Percentiles rank a stretch among this genome's conserved stretches.
Conservation (phyloP, 805 yeast genomes). For the Candida sithepensis region DNA sequence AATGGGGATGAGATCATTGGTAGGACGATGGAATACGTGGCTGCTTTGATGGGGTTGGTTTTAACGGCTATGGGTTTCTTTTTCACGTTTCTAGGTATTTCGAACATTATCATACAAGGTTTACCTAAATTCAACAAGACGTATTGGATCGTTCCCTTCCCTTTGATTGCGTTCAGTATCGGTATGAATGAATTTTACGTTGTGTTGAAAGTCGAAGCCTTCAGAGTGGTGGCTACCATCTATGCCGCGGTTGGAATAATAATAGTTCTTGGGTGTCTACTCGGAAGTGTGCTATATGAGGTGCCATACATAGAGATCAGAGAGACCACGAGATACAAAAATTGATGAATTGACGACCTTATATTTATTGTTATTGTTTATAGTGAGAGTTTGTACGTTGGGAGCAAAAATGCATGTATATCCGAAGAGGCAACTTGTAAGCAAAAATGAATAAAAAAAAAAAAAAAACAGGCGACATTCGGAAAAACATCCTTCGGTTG, state of each 20-base stretch:
- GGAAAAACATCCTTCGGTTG: no score
- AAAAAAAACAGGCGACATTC: no score
- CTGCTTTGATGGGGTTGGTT: conserved; percentile 12
- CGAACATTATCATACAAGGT: conserved; percentile 31
- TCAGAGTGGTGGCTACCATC: conserved; percentile 58
- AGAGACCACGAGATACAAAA: neutral
- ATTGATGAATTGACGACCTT: no score
- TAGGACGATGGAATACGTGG: conserved; percentile 7
- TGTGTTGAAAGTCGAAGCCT: conserved; percentile 45
- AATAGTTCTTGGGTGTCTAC: conserved; percentile 36
- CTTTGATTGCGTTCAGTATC: conserved; percentile 72
- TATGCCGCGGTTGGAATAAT: conserved; percentile 53
- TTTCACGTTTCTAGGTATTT: conserved; percentile 41
- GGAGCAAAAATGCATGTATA: no score
- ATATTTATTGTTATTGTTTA: no score
- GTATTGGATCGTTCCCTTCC: conserved; percentile 85
- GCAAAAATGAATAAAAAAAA: no score
- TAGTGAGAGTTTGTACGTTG: no score
- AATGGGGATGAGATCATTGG: conserved; percentile 10
- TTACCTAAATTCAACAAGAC: conserved; percentile 38
- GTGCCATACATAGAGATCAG: conserved; percentile 22
- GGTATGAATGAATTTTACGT: conserved; percentile 50
- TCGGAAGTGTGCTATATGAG: conserved; percentile 31
- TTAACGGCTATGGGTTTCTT: conserved; percentile 22
- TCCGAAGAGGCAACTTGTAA: no score